Evolutionary conservation across 257 asterid species (phyloP).

Genomic region (Echites panduratus): DNA sequence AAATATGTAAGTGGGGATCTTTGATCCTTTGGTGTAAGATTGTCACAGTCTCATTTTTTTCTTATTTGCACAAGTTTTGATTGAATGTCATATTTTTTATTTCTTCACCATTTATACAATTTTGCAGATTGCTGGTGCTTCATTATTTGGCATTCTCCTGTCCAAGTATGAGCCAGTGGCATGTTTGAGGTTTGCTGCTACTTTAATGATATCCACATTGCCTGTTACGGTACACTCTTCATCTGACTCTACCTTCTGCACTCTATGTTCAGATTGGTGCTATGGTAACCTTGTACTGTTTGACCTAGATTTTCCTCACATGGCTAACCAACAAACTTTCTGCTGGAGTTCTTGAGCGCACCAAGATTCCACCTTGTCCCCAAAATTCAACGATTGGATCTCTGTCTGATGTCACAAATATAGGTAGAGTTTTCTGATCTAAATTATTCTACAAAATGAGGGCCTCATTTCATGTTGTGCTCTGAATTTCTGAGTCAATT

Average conservation of each 20-base stretch:
- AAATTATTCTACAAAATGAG: conserved; percentile 9
- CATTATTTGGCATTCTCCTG: conserved; percentile 76
- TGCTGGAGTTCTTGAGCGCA: conserved; percentile 77
- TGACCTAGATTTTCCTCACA: conserved; percentile 58
- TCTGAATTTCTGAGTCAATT: conserved; percentile 20
- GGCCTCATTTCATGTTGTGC: conserved; percentile 4
- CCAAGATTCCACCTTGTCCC: conserved; percentile 44
- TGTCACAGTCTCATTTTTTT: neutral
- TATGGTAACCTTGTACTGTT: conserved; percentile 17
- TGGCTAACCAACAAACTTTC: conserved; percentile 88
- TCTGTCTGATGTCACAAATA: conserved; percentile 38
- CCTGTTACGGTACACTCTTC: conserved; percentile 61
- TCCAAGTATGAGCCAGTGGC: conserved; percentile 63
- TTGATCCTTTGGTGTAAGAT: neutral
- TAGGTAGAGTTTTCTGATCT: conserved; percentile 41
- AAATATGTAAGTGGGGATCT: neutral
- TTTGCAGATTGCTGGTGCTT: conserved; percentile 88
- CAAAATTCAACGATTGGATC: conserved; percentile 34
- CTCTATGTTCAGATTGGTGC: conserved; percentile 8
- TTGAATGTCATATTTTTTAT: neutral
- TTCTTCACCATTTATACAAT: conserved; percentile 15
- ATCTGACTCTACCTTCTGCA: conserved; percentile 12
- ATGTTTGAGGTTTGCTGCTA: conserved; percentile 76
- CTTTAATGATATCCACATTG: conserved; percentile 64
- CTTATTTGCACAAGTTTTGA: neutral